A percentile compares a stretch with the other conserved stretches of the same genome.
Conservation (phyloP, 2,329 filamentous ascomycete species). For the Chrysoporthe austroafricana region DNA sequence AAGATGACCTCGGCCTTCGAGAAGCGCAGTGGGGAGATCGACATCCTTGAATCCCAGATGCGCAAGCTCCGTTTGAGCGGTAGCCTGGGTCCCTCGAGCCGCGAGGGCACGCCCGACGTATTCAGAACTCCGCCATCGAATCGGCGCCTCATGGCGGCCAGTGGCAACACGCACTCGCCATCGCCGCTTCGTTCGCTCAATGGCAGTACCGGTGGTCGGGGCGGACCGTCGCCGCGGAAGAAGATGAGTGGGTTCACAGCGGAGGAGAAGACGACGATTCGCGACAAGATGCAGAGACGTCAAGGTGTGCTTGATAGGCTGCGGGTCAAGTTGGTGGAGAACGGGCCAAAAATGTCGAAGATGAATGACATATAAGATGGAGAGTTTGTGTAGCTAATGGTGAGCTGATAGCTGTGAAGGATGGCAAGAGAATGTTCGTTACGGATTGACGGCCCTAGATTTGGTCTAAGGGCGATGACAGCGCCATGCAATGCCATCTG, state of each 20-base stretch:
- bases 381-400: not conserved
- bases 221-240: slow-evolving; percentile 57
- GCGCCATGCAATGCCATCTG: not conserved
- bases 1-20: slow-evolving; percentile 95
- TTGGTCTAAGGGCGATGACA: not conserved
- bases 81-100: slow-evolving; percentile 36
- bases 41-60: slow-evolving; percentile 86
- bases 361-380: slow-evolving; percentile 31
- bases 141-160: slow-evolving; percentile 42
- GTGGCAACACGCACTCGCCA: slow-evolving; percentile 39
- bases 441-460: not conserved
- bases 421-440: not conserved
- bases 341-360: slow-evolving; percentile 53
- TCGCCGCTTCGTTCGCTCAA: slow-evolving; percentile 46
- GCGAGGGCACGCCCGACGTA: slow-evolving; percentile 46
- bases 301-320: slow-evolving; percentile 58
- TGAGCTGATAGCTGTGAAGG: not conserved
- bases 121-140: slow-evolving; percentile 43
- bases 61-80: slow-evolving; percentile 50
- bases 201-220: slow-evolving; percentile 34
- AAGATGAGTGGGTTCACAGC: slow-evolving; percentile 65
- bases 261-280: slow-evolving; percentile 61
- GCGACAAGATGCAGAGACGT: slow-evolving; percentile 56
- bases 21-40: slow-evolving; percentile 87
- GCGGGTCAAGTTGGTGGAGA: slow-evolving; percentile 51